Base-by-base conservation (phyloP, 305 asterid species). In the Euphrasia arctica region DNA sequence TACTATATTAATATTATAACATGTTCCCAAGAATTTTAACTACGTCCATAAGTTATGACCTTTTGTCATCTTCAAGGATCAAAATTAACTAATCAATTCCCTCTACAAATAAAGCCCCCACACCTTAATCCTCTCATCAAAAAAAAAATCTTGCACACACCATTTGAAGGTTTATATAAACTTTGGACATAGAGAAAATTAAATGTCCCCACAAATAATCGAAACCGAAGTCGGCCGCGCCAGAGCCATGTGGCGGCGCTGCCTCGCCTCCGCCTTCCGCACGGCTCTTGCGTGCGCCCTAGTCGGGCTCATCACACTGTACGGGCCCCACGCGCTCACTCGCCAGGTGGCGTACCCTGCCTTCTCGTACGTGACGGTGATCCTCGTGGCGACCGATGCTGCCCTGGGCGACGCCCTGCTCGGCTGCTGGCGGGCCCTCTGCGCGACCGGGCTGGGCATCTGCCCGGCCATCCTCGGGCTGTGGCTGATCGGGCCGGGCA, bases 281-380 rank as follows among this genome's bases (percentile, higher is more conserved):
- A 82, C 96, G 15, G 85, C 92, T 73, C 28, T 82, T 39, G 97
- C 97, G 1, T 90, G 96, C 86, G 69, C 81, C 3, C 73, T 85
- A 25, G 96, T 90, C 0, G 96, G 95, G 22, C 72, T 72, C 73
- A 66, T 71, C 58, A 85, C 92, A 27, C 79, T 90, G 3, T 84
- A 70, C 62, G 90, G 92, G 28, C 97, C 96, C 0, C 22, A 31
- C 4, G 62, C 58, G 5, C 22, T 18, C 22, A 18, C 22, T 18
- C 78, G 69, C 3, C 85, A 78, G 10, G 64, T 84, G 1, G 77
- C 87, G 1, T 78, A 84, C 31, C 96, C 97, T 0, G 92, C 95
- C 0, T 87, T 87, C 47, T 85, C 96, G 0, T 90, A 83, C 74
- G 97, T 83, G 45, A 85, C 95, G 0, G 90, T 84, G 1, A 79